Base-by-base conservation (phyloP, 1,284 basidiomycete genomes). In the Laetiporus sulphureus region DNA sequence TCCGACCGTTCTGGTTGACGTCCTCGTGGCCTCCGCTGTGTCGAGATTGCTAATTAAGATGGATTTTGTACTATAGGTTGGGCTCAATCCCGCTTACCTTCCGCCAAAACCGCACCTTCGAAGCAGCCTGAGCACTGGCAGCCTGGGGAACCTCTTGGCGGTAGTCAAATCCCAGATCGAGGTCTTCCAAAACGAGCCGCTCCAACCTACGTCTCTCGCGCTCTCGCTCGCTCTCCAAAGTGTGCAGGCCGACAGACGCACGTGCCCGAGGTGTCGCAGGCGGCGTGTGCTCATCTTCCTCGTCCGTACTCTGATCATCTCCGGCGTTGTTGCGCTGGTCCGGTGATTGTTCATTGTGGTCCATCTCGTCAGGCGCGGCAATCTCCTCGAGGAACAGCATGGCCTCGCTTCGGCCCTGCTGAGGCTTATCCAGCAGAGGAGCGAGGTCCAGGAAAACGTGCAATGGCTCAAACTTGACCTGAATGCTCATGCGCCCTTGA, bases 371-470 rank as follows among this genome's bases (percentile, higher is more conserved):
- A 10, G 40, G 13, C 3, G 35, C 39, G 21, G 38, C 32, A 15
- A 39, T 25, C 29, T 69, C 67, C 10, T 71, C 64, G 27, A 74
- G 32, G 47, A 73, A 77, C 2, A 55, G 49, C 24, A 71, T 40
- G 2, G 66, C 50, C 25, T 63, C 61, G 32, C 45, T 67, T 50
- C 51, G 43, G 20, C 52, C 62, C 2, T 46, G 63, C 42, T 29
- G 55, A 53, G 35, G 58, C 41, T 52, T 70, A 40, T 59, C 68
- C 51, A 66, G 64, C 36, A 61, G 65, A 51, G 56, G 57, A 25
- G 68, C 74, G n/a, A 89, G 64, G 57, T 93, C 89, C 23, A 87
- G 42, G 55, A 90, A 89, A 11, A 86, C 33, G 54, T 91, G 89
- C 5, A 91, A 52, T 2, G 88, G 80, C 2, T 68, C 64, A 4